Evolutionary conservation across 352 stramenopile species (phyloP).

Genomic region (Aphanomyces invadans): DNA sequence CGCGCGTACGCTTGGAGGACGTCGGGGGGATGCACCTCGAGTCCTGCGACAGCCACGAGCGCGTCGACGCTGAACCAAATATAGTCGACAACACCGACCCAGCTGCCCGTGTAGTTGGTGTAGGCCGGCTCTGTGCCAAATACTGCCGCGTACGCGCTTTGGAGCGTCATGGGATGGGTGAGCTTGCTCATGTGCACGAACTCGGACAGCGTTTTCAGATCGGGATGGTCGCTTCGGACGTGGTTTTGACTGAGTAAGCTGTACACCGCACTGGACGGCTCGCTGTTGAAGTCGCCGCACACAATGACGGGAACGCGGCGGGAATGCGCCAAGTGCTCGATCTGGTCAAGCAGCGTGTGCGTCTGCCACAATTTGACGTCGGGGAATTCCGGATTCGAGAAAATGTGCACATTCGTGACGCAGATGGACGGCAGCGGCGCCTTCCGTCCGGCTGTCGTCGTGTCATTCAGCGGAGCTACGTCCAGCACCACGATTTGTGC

Average conservation of each 20-base stretch:
- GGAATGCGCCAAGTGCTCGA: conserved; percentile 57
- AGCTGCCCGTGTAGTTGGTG: conserved; percentile 97
- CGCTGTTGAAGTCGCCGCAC: conserved; percentile 99
- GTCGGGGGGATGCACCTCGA: conserved; percentile 88
- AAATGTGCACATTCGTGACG: conserved; percentile 97
- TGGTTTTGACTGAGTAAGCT: conserved; percentile 91
- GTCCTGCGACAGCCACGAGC: conserved; percentile 88
- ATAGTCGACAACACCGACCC: conserved; percentile 96
- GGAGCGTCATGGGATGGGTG: conserved; percentile 90
- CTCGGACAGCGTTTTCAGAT: conserved; percentile 86
- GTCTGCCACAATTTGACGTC: conserved; percentile 99
- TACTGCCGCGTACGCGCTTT: conserved; percentile 92
- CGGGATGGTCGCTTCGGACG: conserved; percentile 81
- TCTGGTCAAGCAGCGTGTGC: conserved; percentile 80
- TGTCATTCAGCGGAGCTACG: conserved; percentile 82
- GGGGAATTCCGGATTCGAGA: conserved; percentile 97
- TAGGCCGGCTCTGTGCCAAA: conserved; percentile 94
- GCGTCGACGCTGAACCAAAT: conserved; percentile 95
- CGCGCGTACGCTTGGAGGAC: conserved; percentile 83
- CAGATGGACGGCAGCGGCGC: conserved; percentile 73
- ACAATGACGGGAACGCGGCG: conserved; percentile 92
- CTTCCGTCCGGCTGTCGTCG: conserved; percentile 38
- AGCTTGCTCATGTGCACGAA: conserved; percentile 74
- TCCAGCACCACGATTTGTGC: conserved; percentile 96
- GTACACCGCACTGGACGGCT: conserved; percentile 94